phyloP scores from a whole-genome alignment of 2,329 filamentous ascomycete species.

The Fusarium mexicanum region DNA sequence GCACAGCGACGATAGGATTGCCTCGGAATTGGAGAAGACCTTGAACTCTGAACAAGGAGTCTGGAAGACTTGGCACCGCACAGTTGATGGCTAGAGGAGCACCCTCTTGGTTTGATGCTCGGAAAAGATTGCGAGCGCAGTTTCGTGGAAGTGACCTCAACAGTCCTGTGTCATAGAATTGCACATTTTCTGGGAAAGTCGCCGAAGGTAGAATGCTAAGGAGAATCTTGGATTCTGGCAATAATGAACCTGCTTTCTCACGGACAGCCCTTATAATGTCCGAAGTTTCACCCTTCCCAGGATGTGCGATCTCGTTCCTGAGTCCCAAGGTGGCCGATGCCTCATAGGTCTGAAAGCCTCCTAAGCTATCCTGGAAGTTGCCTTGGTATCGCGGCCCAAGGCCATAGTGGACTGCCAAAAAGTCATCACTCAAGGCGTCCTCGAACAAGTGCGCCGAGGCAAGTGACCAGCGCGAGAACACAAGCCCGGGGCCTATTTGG shows the following conservation, averaged over 20 bases:
- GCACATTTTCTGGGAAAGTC: constrained; percentile 83
- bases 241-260: constrained; percentile 80
- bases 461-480: constrained; percentile 86
- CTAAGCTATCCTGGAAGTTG: constrained; percentile 96
- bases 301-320: constrained; percentile 89
- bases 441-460: constrained; percentile 91
- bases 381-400: constrained; percentile 92
- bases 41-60: constrained; percentile 82
- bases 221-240: constrained; percentile 83
- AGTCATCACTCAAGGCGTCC: constrained; percentile 87
- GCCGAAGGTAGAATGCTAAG: constrained; percentile 85
- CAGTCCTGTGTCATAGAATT: constrained; percentile 79
- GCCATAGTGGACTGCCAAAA: constrained; percentile 88
- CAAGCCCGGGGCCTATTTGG: constrained; percentile 75
- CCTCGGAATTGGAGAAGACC: constrained; percentile 87
- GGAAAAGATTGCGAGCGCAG: constrained; percentile 69
- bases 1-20: constrained; percentile 81
- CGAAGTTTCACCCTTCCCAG: constrained; percentile 88
- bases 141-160: constrained; percentile 79
- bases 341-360: constrained; percentile 95
- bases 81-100: constrained; percentile 88
- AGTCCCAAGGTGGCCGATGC: constrained; percentile 91
- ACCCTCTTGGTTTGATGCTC: constrained; percentile 58
- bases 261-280: constrained; percentile 92
- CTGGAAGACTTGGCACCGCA: constrained; percentile 86